phyloP scores from a whole-genome alignment of 2,329 filamentous ascomycete species.

The Arthrinium puccinioides region DNA sequence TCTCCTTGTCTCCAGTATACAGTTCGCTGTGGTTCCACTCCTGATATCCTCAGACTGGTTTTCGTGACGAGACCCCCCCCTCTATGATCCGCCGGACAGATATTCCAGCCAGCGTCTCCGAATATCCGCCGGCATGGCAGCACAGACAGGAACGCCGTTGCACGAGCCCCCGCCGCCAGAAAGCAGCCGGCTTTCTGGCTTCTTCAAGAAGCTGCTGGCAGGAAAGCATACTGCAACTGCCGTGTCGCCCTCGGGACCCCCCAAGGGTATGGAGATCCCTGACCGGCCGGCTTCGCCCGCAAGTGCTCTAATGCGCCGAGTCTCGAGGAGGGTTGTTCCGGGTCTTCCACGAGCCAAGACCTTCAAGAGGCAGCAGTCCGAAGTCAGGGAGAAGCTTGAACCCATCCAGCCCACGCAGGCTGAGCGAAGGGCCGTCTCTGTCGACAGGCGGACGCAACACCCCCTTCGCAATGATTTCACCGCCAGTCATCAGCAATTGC shows the following conservation, averaged over 20 bases:
- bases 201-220: slow-evolving; percentile 15
- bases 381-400: slow-evolving; percentile 65
- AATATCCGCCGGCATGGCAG: slow-evolving; percentile 19
- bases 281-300: slow-evolving; percentile 14
- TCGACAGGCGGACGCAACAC: slow-evolving; percentile 41
- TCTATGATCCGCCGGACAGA: no score
- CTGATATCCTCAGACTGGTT: no score
- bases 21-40: no score
- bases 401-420: slow-evolving; percentile 55
- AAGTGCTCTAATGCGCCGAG: slow-evolving; percentile 31
- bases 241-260: slow-evolving; percentile 11
- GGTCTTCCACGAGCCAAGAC: slow-evolving; percentile 71
- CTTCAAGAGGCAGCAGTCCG: slow-evolving; percentile 77
- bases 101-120: no score
- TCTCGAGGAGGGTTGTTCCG: slow-evolving; percentile 61
- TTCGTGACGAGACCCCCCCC: no score
- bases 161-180: slow-evolving; percentile 16
- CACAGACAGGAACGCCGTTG: slow-evolving; percentile 14
- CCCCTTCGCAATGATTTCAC: slow-evolving; percentile 26
- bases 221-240: slow-evolving; percentile 14
- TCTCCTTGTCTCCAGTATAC: no score
- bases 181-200: slow-evolving; percentile 13
- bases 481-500: slow-evolving; percentile 25
- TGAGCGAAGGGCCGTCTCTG: slow-evolving; percentile 66
- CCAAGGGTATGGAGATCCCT: slow-evolving; percentile 13